Base-by-base conservation (phyloP, 768 basidiomycete genomes). In the Lanmaoa pseudosensibilis region DNA sequence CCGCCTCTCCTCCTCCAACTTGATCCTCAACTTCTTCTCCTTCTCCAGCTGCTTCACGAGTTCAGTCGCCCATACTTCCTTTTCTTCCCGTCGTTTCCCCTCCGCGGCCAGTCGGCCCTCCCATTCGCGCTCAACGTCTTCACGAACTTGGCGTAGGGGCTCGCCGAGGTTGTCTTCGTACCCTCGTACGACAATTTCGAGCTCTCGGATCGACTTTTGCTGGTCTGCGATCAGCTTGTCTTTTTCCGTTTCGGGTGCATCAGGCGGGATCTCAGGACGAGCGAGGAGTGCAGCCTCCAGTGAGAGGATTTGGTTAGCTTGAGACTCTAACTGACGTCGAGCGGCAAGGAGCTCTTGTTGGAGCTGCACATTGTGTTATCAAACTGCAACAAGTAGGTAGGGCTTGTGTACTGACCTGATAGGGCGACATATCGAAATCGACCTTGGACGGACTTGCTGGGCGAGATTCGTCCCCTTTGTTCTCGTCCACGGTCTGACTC, bases 401-500 rank as follows among this genome's bases (percentile, higher is more conserved):
- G 15, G 36, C 5, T 13, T 10, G 25, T 19, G 2, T 12, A 62
- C 69, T 32, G 45, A 89, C 88, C 76, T 93, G 87, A 59, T 92
- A 92, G 3, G 91, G 89, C 1, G 90, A 84, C 84, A 90, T 85
- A 67, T 94, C 90, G 63, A 93, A 95, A 69, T 95, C 91, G 33
- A 97, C 76, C 75, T 95, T 96, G 52, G 82, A 81, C 0, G 94
- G 94, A 71, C 92, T 94, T 7, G 78, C 79, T 1, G 94, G 89
- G 18, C 90, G 78, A 25, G 89, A 87, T 50, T 89, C 87, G 53
- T 84, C 85, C 46, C 83, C 84, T 58, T 78, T 83, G 49, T 62
- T 75, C 55, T 88, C 86, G 60, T 86, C 88, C 32, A 96, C 86
- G 2, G 84, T 90, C 60, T 91, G 86, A 59, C 90, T 92, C 5